Evolutionary conservation across 1,284 basidiomycete species (phyloP).

Genomic region (Irpex sp.): DNA sequence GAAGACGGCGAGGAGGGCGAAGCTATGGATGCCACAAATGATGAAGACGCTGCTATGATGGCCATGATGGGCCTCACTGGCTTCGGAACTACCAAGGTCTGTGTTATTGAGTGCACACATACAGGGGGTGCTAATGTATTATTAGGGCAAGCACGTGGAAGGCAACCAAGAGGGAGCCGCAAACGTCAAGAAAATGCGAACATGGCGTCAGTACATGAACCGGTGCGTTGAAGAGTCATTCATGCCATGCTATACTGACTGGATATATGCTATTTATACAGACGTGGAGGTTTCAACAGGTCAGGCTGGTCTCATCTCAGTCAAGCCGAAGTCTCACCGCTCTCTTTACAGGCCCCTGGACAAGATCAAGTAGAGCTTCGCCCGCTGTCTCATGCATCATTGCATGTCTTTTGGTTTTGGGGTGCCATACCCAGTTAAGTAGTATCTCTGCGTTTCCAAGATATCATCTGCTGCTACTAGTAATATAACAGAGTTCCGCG

Average conservation of each 20-base stretch:
- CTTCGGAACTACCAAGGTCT: conserved; percentile 88
- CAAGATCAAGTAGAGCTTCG: conserved; percentile 55
- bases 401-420: neutral
- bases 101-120: neutral
- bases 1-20: conserved; percentile 57
- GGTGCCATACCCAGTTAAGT: conserved; percentile 5
- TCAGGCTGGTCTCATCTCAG: conserved; percentile 26
- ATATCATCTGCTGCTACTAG: neutral
- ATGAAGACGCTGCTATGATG: conserved; percentile 82
- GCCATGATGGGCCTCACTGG: conserved; percentile 88
- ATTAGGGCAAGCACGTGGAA: conserved; percentile 72
- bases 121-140: neutral
- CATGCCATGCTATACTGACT: conserved; percentile 1
- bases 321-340: conserved; percentile 14
- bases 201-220: conserved; percentile 98
- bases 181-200: conserved; percentile 84
- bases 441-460: neutral
- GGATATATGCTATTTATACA: conserved; percentile 24
- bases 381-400: neutral
- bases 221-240: conserved; percentile 42
- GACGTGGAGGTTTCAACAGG: conserved; percentile 93
- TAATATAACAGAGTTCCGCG: neutral
- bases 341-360: conserved; percentile 52
- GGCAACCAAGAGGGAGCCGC: conserved; percentile 80
- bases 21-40: conserved; percentile 63